phyloP scores from a whole-genome alignment of 257 asterid species.

The Ocimum tenuiflorum region DNA sequence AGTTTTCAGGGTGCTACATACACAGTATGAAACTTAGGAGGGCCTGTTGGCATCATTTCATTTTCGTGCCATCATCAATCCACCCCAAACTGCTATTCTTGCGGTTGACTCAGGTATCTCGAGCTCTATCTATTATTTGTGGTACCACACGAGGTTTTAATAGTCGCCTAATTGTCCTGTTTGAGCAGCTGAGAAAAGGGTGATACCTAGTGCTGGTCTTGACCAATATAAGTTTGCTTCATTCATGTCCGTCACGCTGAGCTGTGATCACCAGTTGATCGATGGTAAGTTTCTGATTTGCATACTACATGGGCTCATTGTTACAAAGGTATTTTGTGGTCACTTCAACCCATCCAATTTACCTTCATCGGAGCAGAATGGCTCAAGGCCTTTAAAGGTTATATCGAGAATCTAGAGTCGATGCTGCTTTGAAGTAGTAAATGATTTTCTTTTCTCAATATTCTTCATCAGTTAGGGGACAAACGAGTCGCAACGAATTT shows the following conservation, averaged over 20 bases:
- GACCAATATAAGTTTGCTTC: slow-evolving; percentile 58
- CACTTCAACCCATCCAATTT: slow-evolving; percentile 10
- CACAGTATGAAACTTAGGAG: slow-evolving; percentile 86
- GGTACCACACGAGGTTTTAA: not conserved
- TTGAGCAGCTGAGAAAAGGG: slow-evolving; percentile 83
- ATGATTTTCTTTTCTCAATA: not conserved
- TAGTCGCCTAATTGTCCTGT: slow-evolving; percentile 2
- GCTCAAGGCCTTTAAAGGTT: slow-evolving; percentile 95
- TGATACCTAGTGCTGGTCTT: slow-evolving; percentile 62
- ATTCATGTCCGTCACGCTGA: slow-evolving; percentile 75
- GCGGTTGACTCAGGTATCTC: slow-evolving; percentile 87
- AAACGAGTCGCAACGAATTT: not conserved
- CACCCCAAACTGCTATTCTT: slow-evolving; percentile 92
- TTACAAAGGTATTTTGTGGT: not conserved
- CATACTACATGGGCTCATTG: not conserved
- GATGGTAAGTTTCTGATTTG: slow-evolving; percentile 53
- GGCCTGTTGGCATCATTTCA: slow-evolving; percentile 96
- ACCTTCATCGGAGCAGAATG: slow-evolving; percentile 78
- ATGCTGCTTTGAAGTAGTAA: slow-evolving; percentile 60
- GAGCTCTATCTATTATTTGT: not conserved
- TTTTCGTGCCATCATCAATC: slow-evolving; percentile 92
- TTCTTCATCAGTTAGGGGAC: slow-evolving; percentile 16
- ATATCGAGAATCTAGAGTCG: slow-evolving; percentile 86
- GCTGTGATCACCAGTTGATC: slow-evolving; percentile 96
- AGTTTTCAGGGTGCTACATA: slow-evolving; percentile 86